Evolutionary conservation across 495 filamentous ascomycete species (phyloP).

Genomic region (Hypoxylon perforatum): DNA sequence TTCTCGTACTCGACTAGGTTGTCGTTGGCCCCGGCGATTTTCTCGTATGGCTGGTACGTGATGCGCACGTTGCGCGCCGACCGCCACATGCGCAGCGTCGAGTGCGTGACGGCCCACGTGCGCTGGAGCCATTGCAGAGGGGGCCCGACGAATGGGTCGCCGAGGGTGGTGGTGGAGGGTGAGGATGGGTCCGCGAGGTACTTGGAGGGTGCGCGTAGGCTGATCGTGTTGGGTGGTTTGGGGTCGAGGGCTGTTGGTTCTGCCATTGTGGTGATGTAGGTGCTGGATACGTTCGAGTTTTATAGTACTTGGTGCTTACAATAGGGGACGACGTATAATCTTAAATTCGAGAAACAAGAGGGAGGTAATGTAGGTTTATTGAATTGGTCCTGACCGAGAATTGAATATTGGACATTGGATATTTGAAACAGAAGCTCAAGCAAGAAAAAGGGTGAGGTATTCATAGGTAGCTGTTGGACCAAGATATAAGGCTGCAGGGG

Average conservation of each 20-base stretch:
- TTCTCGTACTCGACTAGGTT: conserved; percentile 75
- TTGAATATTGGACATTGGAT: no score
- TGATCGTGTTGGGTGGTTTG: conserved; percentile 33
- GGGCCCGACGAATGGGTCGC: conserved; percentile 58
- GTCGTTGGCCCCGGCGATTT: conserved; percentile 64
- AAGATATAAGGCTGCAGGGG: background rate
- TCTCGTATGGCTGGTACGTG: conserved; percentile 69
- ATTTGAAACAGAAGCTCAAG: no score
- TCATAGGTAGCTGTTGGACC: background rate
- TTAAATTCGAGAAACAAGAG: no score
- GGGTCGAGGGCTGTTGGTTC: conserved; percentile 17
- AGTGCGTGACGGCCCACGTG: conserved; percentile 81
- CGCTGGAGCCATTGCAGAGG: conserved; percentile 68
- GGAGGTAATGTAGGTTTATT: no score
- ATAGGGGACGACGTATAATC: no score
- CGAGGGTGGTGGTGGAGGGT: conserved; percentile 32
- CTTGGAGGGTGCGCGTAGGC: conserved; percentile 58
- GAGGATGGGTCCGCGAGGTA: conserved; percentile 46
- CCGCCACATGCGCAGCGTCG: conserved; percentile 81
- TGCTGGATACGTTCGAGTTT: background rate
- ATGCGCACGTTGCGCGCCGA: conserved; percentile 78
- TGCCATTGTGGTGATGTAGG: conserved; percentile 24
- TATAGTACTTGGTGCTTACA: background rate
- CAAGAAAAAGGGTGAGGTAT: background rate
- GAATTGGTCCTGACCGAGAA: no score